Base-by-base conservation (phyloP, 345 rosid species). In the Excoecaria agallocha region DNA sequence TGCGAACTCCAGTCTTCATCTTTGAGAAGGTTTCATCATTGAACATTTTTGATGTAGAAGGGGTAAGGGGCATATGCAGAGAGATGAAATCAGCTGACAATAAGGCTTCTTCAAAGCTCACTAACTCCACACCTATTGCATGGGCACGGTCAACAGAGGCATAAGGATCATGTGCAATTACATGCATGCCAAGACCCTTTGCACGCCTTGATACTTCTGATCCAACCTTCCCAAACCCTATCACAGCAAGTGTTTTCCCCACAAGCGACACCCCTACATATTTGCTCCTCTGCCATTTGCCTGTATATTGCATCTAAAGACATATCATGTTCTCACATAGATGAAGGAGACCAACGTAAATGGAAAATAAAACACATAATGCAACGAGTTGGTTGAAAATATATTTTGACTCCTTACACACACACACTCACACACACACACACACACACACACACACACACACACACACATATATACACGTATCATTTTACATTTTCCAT, bases 171-270 rank as follows among this genome's bases (percentile, higher is more conserved):
- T 78, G 70, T 25, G 81, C 81, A 38, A 78, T 78, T 35, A 78
- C 77, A 30, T 78, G 65, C 81, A 78, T 73, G 2, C 81, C 70
- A 37, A 78, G 81, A 54, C 77, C 74, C 60, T 73, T 78, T 38
- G 81, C 81, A 3, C 77, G 77, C 77, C 74, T 24, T 16, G 81
- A 77, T 30, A 78, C 81, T 60, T 78, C 77, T 24, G 77, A 72
- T 57, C 81, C 81, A 5, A 78, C 81, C 59, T 78, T 78, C 46
- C 81, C 81, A 43, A 78, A 78, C 30, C 81, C 77, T 67, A 73
- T 78, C 17, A 78, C 74, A 38, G 73, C 81, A 50, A 78, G 70
- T n/a, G 70, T 78, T 46, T 78, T 78, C 46, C 77, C 81, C 45
- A 78, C 67, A 17, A 73, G 74, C 3, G 81, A 78, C 55, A 78